Percentiles rank a stretch among this genome's conserved stretches.
Conservation (phyloP, 164 flowering plant genomes). For the Litsea cubeba region DNA sequence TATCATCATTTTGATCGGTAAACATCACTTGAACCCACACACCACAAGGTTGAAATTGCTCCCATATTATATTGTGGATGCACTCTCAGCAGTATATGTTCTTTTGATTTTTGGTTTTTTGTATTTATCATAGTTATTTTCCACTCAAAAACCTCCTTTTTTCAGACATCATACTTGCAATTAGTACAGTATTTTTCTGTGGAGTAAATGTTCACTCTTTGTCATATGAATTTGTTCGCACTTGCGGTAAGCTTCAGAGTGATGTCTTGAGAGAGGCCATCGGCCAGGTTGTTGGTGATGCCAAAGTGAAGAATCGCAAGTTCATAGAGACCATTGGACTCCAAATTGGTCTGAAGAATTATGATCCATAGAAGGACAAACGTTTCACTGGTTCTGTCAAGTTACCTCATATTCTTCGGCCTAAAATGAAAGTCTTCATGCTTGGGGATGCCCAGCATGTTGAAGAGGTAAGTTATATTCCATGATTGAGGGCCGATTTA, state of each 20-base stretch:
- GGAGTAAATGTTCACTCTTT: too few species aligned
- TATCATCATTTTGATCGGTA: too few species aligned
- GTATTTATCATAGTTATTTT: too few species aligned
- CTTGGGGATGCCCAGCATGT: conserved; percentile 25
- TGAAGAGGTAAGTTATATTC: conserved; percentile 13
- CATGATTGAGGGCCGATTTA: not conserved
- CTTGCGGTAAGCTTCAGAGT: conserved; percentile 20
- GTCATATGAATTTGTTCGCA: not conserved
- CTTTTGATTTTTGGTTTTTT: too few species aligned
- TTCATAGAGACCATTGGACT: conserved; percentile 18
- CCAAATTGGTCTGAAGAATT: conserved; percentile 18
- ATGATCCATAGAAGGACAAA: conserved; percentile 18
- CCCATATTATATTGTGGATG: too few species aligned
- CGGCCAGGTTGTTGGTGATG: conserved; percentile 6
- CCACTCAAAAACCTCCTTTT: too few species aligned
- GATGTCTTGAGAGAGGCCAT: conserved; percentile 16
- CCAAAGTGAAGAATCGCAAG: conserved; percentile 10
- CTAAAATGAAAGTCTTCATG: conserved; percentile 29
- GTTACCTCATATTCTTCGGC: conserved; percentile 26
- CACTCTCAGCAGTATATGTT: too few species aligned
- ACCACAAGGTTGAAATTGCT: too few species aligned
- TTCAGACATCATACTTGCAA: too few species aligned
- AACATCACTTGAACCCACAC: too few species aligned
- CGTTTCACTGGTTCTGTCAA: conserved; percentile 36
- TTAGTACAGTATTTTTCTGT: too few species aligned